phyloP scores from a whole-genome alignment of 2,329 filamentous ascomycete genomes.

The Juglanconis sp. region DNA sequence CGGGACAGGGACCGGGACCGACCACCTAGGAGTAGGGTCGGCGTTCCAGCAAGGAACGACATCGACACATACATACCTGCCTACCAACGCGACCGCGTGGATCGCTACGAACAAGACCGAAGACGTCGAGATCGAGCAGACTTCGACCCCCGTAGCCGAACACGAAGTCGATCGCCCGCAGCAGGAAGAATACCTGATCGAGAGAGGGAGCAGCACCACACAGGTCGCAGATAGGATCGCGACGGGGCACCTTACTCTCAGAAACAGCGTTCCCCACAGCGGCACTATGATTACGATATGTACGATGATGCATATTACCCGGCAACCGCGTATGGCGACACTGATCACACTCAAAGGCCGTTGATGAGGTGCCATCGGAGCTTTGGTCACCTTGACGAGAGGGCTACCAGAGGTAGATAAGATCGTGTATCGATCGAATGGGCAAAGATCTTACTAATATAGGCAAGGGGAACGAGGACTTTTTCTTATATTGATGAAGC shows the following conservation, averaged over 20 bases:
- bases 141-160: not conserved
- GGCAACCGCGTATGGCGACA: conserved; percentile 30
- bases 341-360: too few species aligned
- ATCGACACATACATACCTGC: conserved; percentile 50
- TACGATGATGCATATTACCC: conserved; percentile 32
- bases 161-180: conserved; percentile 15
- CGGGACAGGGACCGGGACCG: conserved; percentile 33
- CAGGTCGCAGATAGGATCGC: conserved; percentile 31
- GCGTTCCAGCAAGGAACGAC: conserved; percentile 25
- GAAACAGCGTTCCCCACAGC: conserved; percentile 31
- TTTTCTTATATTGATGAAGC: not conserved
- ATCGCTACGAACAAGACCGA: conserved; percentile 32
- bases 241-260: conserved; percentile 30
- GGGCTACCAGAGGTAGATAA: not conserved
- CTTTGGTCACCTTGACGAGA: not conserved
- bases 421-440: not conserved
- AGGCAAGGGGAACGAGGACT: not conserved
- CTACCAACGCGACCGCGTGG: conserved; percentile 37
- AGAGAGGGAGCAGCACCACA: conserved; percentile 13
- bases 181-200: conserved; percentile 9
- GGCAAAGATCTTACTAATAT: not conserved
- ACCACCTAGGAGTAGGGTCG: conserved; percentile 24
- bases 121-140: conserved; percentile 15
- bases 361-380: too few species aligned
- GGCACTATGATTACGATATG: conserved; percentile 36